Conservation (phyloP, 2,329 filamentous ascomycete genomes). For the Cordyceps tenuipes region DNA sequence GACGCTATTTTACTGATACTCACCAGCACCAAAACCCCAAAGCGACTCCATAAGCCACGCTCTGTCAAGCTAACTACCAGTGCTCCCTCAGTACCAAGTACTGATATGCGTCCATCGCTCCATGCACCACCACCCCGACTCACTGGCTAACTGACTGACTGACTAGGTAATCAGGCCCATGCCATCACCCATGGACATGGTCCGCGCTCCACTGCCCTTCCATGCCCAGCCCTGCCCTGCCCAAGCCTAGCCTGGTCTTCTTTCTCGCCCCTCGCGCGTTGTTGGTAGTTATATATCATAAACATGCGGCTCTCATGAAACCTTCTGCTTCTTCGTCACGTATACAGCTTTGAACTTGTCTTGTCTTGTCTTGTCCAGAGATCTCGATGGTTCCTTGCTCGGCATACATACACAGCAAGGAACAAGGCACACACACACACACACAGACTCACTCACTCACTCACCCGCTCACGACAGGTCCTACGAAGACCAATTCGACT, state of each 20-base stretch:
- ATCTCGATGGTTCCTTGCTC: background rate
- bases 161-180: background rate
- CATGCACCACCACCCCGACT: too few relatives aligned
- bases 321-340: background rate
- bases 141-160: too few relatives aligned
- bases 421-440: background rate
- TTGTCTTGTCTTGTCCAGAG: background rate
- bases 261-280: background rate
- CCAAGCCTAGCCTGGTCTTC: too few relatives aligned
- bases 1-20: background rate
- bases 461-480: background rate
- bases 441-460: too few relatives aligned
- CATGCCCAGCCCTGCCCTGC: too few relatives aligned
- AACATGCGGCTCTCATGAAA: slow-evolving; percentile 7
- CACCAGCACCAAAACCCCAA: background rate
- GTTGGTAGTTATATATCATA: slow-evolving; percentile 9
- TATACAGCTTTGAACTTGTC: too few relatives aligned
- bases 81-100: too few relatives aligned
- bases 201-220: slow-evolving; percentile 9
- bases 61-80: background rate
- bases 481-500: background rate
- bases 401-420: background rate
- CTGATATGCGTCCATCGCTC: too few relatives aligned
- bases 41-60: slow-evolving; percentile 8
- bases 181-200: background rate